A percentile compares a stretch with the other conserved stretches of the same genome.
phyloP scores from a whole-genome alignment of 164 flowering plant genomes.

The Nelumbo lutea region DNA sequence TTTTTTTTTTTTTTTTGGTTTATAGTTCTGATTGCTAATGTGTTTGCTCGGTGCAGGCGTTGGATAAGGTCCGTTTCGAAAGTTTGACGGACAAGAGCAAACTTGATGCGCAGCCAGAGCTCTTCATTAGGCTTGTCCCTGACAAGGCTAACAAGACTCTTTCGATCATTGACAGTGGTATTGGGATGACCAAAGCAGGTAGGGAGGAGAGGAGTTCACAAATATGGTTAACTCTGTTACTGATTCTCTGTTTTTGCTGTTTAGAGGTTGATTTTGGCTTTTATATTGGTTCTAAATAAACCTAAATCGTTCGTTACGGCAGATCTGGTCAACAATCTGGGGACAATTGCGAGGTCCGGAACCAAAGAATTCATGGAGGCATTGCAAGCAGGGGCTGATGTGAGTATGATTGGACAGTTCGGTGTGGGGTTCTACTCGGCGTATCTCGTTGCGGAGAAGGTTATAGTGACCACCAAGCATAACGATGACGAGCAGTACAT shows the following conservation, averaged over 20 bases:
- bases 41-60: conserved; percentile 28
- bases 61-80: conserved; percentile 70
- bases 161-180: conserved; percentile 60
- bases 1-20: neutral
- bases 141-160: conserved; percentile 63
- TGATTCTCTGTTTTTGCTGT: no score
- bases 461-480: conserved; percentile 65
- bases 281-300: neutral
- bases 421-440: conserved; percentile 71
- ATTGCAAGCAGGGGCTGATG: conserved; percentile 62
- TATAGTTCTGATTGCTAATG: neutral
- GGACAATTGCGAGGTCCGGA: conserved; percentile 66
- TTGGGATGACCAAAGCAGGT: conserved; percentile 76
- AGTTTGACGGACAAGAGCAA: conserved; percentile 65
- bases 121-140: conserved; percentile 58
- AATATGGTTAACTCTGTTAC: no score
- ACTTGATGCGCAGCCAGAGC: conserved; percentile 65
- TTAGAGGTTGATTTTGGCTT: neutral
- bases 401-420: conserved; percentile 70
- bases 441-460: conserved; percentile 61
- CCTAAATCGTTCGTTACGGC: neutral
- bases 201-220: neutral
- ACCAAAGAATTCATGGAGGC: conserved; percentile 80
- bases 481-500: conserved; percentile 65
- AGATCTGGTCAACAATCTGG: conserved; percentile 69